phyloP scores from a whole-genome alignment of 352 stramenopile species.

The Elongisporangium undulatum region DNA sequence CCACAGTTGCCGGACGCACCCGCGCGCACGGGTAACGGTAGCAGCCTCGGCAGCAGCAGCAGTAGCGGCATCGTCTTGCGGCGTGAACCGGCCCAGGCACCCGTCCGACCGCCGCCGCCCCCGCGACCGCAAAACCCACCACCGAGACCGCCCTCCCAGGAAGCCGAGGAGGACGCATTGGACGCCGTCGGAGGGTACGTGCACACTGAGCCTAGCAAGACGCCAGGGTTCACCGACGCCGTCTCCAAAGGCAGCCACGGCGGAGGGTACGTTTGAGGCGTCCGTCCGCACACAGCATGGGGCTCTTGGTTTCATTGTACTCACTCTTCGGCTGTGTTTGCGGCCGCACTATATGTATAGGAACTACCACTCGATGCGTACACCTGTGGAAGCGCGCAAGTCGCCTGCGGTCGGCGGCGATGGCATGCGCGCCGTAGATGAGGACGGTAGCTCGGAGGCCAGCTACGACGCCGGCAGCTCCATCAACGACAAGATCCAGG shows the following conservation, averaged over 20 bases:
- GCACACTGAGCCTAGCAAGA: not conserved
- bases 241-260: not conserved
- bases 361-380: constrained; percentile 51
- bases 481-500: constrained; percentile 54
- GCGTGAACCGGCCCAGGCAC: not conserved
- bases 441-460: constrained; percentile 55
- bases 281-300: not conserved
- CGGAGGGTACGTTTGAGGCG: not conserved
- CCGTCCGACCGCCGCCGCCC: not conserved
- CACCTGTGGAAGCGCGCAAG: constrained; percentile 45
- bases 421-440: constrained; percentile 43
- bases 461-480: constrained; percentile 71
- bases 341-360: constrained; percentile 5
- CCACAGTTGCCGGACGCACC: constrained; percentile 5
- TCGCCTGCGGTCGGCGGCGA: constrained; percentile 10
- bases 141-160: not conserved
- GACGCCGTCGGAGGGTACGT: not conserved
- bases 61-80: not conserved
- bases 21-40: not conserved
- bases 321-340: not conserved
- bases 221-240: not conserved
- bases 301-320: not conserved
- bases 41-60: not conserved
- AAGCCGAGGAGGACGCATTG: not conserved
- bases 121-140: not conserved